Base-by-base conservation (phyloP, 1,284 basidiomycete genomes). In the Singerocomus rubriflavus region DNA sequence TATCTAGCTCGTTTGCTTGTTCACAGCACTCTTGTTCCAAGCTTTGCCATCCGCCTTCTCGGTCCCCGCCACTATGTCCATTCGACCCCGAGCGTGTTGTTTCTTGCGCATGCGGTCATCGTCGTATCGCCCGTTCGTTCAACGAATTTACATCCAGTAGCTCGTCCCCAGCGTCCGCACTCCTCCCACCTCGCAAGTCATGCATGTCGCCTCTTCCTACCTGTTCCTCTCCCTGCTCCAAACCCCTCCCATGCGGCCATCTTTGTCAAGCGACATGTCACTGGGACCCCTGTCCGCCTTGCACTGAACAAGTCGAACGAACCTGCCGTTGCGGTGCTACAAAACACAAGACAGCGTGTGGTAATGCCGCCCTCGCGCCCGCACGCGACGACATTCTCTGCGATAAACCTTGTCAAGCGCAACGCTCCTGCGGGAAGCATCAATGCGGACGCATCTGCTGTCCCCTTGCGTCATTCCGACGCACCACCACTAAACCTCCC, bases 371-470 rank as follows among this genome's bases (percentile, higher is more conserved):
- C 58, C 53, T 56, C 50, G 21, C 29, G 1, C 35, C 57, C 1
- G 58, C 68, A 53, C 66, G 72, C 47, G 49, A 60, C 9, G 88
- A 91, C 49, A 78, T 93, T 44, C 68, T 88, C 0, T 97, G 93
- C 64, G 85, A 91, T 48, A 77, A 81, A 27, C 79, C 84, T 1
- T 97, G 93, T 65, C 72, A 73, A 26, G 86, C 84, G 0, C 72
- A 92, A 10, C 80, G 90, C 31, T 75, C 79, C 35, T 95, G 92
- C 63, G 92, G 92, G 0, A 74, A 82, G 32, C 93, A 97, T 64
- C 84, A 87, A 57, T 97, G 93, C 62, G 77, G 78, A 16, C 78
- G 93, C 3, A 54, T 85, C 8, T 97, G 93, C 64, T 97, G 94
- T 62, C 93, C 94, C 0, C 76, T 96, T 0, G 85, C 91, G 2